These are phyloP conservation scores for Hypoxylon sp. DNA, from an alignment of 2,329 filamentous ascomycete genomes.

Conservation along the genomic window DNA sequence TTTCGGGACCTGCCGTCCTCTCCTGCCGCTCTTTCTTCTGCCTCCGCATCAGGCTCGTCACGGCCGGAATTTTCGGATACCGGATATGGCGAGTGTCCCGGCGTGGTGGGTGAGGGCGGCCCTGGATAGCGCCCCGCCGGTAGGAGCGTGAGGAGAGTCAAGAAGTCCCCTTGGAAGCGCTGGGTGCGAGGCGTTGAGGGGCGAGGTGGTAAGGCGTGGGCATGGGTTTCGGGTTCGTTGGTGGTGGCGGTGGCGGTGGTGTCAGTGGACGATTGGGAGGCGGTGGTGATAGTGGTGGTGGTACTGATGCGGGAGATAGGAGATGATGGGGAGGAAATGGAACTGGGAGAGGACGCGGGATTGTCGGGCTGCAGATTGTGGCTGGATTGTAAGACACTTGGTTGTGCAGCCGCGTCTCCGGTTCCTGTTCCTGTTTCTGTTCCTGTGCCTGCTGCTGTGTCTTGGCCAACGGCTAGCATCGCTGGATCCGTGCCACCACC, in stretches of 20 bases:
- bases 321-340: constrained; percentile 2
- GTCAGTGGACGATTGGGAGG: neutral
- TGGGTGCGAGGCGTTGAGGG: neutral
- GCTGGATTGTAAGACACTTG: neutral
- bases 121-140: constrained; percentile 11
- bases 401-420: neutral
- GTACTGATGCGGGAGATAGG: neutral
- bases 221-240: neutral
- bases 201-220: neutral
- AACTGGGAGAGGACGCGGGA: neutral
- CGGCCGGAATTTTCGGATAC: neutral
- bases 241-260: neutral
- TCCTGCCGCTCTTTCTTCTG: neutral
- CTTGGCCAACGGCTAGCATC: constrained; percentile 1
- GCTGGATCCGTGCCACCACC: neutral
- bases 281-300: neutral
- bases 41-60: neutral
- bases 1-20: neutral
- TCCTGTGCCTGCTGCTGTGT: neutral
- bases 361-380: neutral
- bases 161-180: constrained; percentile 25
- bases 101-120: constrained; percentile 4
- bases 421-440: neutral
- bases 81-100: neutral
- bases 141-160: constrained; percentile 10